Evolutionary conservation across 768 basidiomycete species (phyloP), one percentile per base, ranked within the genome.

Genomic region (Suillus plorans): DNA sequence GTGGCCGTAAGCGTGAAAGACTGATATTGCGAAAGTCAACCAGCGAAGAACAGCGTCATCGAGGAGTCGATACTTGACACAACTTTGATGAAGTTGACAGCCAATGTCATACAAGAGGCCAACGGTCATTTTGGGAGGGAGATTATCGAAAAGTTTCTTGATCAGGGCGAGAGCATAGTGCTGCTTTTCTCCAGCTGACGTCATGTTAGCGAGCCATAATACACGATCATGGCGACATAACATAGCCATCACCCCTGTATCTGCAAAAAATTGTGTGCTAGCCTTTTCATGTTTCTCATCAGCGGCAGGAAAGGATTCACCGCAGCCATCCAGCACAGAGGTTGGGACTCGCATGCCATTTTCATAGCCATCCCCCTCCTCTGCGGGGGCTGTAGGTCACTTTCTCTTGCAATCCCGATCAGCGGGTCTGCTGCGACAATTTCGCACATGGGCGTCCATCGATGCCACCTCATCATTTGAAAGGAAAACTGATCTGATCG

Each of bases 291-390:
- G 49, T 41, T 55, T 60, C 52, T 67, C 67, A 45, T 67, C 66
- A 22, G 60, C 63, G 2, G 62, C 69, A 50, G 56, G 16, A 4
- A 79, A 80, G 14, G 72, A 74, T 0, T 70, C 70, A 25, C 70
- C 42, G 53, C 79, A 80, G 2, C 56, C 77, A 69, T 79, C 71
- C 0, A 79, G 69, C 13, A 73, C 70, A n/a, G 73, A 70, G 5
- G 60, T 67, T 0, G 76, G 73, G 1, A 79, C 70, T 42, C 64
- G 55, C 62, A 77, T 69, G 14, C 63, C n/a, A 64, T 28, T n/a
- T 25, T 61, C 75, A 66, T 65, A 47, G 12, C 5, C 60, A 60
- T 60, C 60, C 47, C 9, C 41, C 22, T 42, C 22, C 45, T 53
- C 61, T 62, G 52, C 61, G 10, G 22, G 16, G 47, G 45, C 45